Percentiles rank a stretch among this genome's conserved stretches.
Conservation (phyloP, 306 rosid genomes). For the Luffa aegyptiaca region DNA sequence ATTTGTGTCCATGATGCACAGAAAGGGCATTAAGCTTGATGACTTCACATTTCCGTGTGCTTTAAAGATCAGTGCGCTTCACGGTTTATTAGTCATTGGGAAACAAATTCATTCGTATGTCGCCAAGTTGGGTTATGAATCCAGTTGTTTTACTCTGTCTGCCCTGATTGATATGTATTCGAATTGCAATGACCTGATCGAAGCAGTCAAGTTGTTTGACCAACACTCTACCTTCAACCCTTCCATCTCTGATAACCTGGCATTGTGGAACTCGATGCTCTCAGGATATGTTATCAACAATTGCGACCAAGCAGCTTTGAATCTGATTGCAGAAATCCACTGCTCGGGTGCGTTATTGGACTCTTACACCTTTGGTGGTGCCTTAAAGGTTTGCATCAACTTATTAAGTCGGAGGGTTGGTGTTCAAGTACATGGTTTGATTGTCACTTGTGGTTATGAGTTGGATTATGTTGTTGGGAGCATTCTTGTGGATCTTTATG, state of each 20-base stretch:
- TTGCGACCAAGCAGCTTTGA: slow-evolving; percentile 34
- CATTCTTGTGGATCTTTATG: slow-evolving; percentile 54
- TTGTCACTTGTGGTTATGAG: slow-evolving; percentile 48
- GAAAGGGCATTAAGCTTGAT: slow-evolving; percentile 45
- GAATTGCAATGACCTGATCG: slow-evolving; percentile 36
- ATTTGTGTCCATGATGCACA: slow-evolving; percentile 50
- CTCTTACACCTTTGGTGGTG: slow-evolving; percentile 53
- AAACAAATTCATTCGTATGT: slow-evolving; percentile 53
- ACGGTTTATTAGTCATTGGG: slow-evolving; percentile 34
- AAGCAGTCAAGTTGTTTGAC: slow-evolving; percentile 44
- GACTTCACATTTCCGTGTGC: slow-evolving; percentile 65
- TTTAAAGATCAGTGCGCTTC: slow-evolving; percentile 44
- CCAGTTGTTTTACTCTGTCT: slow-evolving; percentile 44
- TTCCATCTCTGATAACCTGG: slow-evolving; percentile 36
- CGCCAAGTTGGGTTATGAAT: slow-evolving; percentile 53
- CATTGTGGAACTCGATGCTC: slow-evolving; percentile 73
- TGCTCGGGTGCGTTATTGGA: slow-evolving; percentile 40
- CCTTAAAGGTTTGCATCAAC: slow-evolving; percentile 58
- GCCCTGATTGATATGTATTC: slow-evolving; percentile 84
- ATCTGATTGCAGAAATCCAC: slow-evolving; percentile 38
- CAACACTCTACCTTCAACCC: slow-evolving; percentile 19
- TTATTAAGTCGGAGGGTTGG: slow-evolving; percentile 36
- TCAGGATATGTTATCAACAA: slow-evolving; percentile 54
- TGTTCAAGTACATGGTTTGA: slow-evolving; percentile 70
- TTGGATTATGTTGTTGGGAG: slow-evolving; percentile 65